Evolutionary conservation across 805 yeast genomes (phyloP).

Genomic region (Candida rishiriensis): DNA sequence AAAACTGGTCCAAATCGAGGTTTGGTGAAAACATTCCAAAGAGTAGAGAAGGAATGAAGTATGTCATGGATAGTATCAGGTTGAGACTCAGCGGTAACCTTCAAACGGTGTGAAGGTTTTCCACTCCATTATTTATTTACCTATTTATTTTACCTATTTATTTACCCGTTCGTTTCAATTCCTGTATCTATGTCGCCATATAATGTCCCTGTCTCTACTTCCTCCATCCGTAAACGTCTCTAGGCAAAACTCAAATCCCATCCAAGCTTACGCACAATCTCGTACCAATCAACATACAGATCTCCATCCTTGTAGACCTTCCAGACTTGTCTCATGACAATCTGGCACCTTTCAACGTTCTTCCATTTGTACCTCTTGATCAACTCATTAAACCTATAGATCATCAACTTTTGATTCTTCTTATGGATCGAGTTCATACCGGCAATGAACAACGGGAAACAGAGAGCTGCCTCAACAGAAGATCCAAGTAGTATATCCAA

Average conservation of each 20-base stretch:
- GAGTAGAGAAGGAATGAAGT: constrained; percentile 67
- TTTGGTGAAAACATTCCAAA: constrained; percentile 64
- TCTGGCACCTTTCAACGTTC: constrained; percentile 45
- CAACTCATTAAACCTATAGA: constrained; percentile 47
- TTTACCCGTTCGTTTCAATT: not conserved
- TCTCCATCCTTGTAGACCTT: constrained; percentile 46
- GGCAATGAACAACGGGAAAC: constrained; percentile 75
- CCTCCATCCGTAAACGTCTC: no score
- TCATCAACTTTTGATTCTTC: constrained; percentile 51
- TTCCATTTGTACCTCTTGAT: constrained; percentile 64
- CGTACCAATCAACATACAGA: constrained; percentile 68
- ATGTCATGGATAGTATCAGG: constrained; percentile 58
- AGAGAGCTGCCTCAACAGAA: constrained; percentile 63
- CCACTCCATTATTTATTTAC: constrained; percentile 2
- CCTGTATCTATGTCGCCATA: no score
- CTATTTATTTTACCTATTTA: not conserved
- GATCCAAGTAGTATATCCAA: constrained; percentile 61
- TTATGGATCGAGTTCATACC: constrained; percentile 60
- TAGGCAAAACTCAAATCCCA: constrained; percentile 80
- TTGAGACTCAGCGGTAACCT: constrained; percentile 11
- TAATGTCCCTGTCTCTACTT: no score
- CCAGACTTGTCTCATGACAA: constrained; percentile 48
- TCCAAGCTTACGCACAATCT: constrained; percentile 56
- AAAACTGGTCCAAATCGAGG: constrained; percentile 70
- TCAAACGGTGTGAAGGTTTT: not conserved